Percentiles rank a stretch among this genome's conserved stretches.
Conservation (phyloP, 2,329 filamentous ascomycete species). For the Blastomyces emzantsi region DNA sequence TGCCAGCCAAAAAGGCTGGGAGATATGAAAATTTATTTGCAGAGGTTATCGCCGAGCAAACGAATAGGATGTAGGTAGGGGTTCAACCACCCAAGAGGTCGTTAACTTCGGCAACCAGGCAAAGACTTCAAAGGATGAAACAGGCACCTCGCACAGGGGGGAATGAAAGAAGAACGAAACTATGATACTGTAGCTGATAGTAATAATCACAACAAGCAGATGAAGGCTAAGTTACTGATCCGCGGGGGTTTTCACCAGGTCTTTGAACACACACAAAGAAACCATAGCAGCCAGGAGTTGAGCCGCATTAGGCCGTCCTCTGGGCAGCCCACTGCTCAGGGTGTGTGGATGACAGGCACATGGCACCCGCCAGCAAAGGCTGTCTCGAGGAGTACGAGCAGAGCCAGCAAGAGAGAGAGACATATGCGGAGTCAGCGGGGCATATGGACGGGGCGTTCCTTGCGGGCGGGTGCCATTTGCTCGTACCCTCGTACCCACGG, state of each 20-base stretch:
- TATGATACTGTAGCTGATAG: background rate
- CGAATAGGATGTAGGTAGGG: background rate
- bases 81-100: background rate
- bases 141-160: background rate
- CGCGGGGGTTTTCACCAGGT: background rate
- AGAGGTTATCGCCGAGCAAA: background rate
- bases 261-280: background rate
- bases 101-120: background rate
- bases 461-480: background rate
- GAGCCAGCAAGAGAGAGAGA: background rate
- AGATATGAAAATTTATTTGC: background rate
- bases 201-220: background rate
- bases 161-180: background rate
- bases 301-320: slow-evolving; percentile 1
- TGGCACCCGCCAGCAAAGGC: background rate
- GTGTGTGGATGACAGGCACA: background rate
- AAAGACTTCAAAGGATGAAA: background rate
- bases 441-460: background rate
- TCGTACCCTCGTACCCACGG: background rate
- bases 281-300: background rate
- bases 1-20: background rate
- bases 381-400: background rate
- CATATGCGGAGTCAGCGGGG: background rate
- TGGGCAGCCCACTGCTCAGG: background rate
- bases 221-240: background rate